Percentiles rank a stretch among this genome's conserved stretches.
phyloP scores from a whole-genome alignment of 768 basidiomycete species.

The Clitopilus passeckerianus region DNA sequence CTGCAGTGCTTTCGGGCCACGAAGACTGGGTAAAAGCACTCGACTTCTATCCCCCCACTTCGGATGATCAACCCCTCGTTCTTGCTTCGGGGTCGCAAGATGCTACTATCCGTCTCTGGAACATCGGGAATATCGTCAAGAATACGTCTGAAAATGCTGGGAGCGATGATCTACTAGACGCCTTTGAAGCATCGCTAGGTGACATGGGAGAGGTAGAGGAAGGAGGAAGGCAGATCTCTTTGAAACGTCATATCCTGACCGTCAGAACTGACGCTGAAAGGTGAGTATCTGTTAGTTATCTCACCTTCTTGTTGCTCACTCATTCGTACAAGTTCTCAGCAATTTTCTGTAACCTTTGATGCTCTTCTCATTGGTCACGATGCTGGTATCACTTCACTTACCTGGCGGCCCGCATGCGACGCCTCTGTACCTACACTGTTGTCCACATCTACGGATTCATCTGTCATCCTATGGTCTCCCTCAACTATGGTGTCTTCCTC shows the following conservation, averaged over 20 bases:
- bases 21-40: conserved; percentile 94
- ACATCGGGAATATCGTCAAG: conserved; percentile 52
- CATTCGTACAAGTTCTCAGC: conserved; percentile 22
- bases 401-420: conserved; percentile 57
- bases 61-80: conserved; percentile 42
- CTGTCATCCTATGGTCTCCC: conserved; percentile 91
- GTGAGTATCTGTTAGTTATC: conserved; percentile 17
- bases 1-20: conserved; percentile 70
- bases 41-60: conserved; percentile 45
- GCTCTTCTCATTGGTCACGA: conserved; percentile 97
- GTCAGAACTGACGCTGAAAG: conserved; percentile 43
- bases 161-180: conserved; percentile 77
- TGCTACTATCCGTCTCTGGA: conserved; percentile 90
- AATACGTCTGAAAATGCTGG: conserved; percentile 22
- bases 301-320: too few species aligned
- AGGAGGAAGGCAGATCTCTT: conserved; percentile 80
- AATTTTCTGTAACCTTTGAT: conserved; percentile 85
- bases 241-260: conserved; percentile 78
- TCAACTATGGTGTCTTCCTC: conserved; percentile 33
- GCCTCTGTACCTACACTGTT: conserved; percentile 51
- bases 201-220: conserved; percentile 71
- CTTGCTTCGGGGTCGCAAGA: conserved; percentile 97
- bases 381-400: conserved; percentile 82
- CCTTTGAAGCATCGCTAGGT: conserved; percentile 79
- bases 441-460: conserved; percentile 95